Percentiles rank a stretch among this genome's conserved stretches.
These are phyloP conservation scores for Cerioporus squamosus DNA, from an alignment of 1,284 basidiomycete genomes.

Conservation along the genomic window DNA sequence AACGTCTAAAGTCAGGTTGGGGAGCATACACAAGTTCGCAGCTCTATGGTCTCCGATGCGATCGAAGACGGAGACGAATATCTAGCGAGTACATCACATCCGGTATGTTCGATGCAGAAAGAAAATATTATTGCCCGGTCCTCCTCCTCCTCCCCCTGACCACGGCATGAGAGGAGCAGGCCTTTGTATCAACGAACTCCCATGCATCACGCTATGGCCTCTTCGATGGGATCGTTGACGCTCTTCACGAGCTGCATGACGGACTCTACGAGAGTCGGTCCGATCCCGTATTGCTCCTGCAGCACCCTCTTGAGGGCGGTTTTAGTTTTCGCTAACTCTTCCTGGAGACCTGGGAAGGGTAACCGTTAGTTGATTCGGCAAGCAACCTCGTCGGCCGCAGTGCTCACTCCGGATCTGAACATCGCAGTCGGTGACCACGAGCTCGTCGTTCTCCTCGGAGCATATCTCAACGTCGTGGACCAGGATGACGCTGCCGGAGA, in stretches of 20 bases:
- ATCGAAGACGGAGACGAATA: no score
- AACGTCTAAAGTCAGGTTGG: no score
- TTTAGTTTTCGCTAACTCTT: not conserved
- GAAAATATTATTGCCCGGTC: not conserved
- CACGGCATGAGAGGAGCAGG: not conserved
- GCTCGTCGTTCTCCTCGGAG: not conserved
- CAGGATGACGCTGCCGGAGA: not conserved
- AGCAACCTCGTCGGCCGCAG: no score
- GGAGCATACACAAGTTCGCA: no score
- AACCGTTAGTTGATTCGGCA: not conserved
- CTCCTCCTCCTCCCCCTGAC: not conserved
- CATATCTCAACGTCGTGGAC: constrained; percentile 1
- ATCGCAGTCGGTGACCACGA: not conserved
- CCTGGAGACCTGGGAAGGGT: not conserved
- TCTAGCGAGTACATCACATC: no score
- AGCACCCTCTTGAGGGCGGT: not conserved
- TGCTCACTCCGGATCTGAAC: not conserved
- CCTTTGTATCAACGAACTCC: no score
- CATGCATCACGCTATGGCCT: no score
- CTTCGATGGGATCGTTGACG: not conserved
- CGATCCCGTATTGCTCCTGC: not conserved
- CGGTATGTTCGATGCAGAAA: no score
- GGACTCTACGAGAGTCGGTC: not conserved
- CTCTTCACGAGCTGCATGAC: not conserved
- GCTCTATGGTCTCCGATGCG: no score